A percentile compares a stretch with the other conserved stretches of the same genome.
Conservation (phyloP, 1,139 yeast species). For the Kodamaea sp. region DNA sequence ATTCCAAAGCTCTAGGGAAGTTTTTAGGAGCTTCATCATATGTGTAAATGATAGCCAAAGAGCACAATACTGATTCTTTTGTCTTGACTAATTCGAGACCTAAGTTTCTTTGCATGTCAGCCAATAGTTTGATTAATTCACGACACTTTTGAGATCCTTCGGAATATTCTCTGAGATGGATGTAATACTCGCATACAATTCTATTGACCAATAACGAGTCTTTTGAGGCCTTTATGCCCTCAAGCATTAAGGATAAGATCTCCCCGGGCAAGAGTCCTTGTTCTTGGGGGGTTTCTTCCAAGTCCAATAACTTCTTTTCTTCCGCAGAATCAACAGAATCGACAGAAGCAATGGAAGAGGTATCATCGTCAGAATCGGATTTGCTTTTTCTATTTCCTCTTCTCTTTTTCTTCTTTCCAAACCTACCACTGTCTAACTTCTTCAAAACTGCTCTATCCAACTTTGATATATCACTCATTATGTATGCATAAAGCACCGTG, state of each 20-base stretch:
- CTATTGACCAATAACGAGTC: slow-evolving; percentile 64
- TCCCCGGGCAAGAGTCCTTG: slow-evolving; percentile 49
- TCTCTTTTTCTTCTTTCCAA: slow-evolving; percentile 7
- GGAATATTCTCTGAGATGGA: slow-evolving; percentile 64
- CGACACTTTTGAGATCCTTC: slow-evolving; percentile 62
- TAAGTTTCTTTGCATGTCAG: slow-evolving; percentile 46
- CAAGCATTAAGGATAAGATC: slow-evolving; percentile 52
- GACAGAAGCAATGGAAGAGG: slow-evolving; percentile 18
- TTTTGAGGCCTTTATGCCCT: slow-evolving; percentile 50
- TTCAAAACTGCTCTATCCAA: slow-evolving; percentile 34
- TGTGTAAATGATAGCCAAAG: slow-evolving; percentile 76
- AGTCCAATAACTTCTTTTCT: slow-evolving; percentile 15
- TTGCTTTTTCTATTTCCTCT: slow-evolving; percentile 2
- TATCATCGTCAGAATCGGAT: slow-evolving; percentile 18
- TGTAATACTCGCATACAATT: slow-evolving; percentile 60
- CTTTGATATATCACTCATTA: slow-evolving; percentile 69
- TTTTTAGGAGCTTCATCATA: slow-evolving; percentile 90
- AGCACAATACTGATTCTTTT: slow-evolving; percentile 60
- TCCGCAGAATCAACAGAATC: slow-evolving; percentile 18
- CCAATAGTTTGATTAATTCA: slow-evolving; percentile 59
- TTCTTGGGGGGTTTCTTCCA: slow-evolving; percentile 18
- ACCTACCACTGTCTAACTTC: slow-evolving; percentile 14
- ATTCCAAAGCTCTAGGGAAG: slow-evolving; percentile 67
- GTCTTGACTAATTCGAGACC: slow-evolving; percentile 53
- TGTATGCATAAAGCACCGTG: slow-evolving; percentile 57